phyloP scores from a whole-genome alignment of 495 filamentous ascomycete species.

The Bathelium albidoporum region DNA sequence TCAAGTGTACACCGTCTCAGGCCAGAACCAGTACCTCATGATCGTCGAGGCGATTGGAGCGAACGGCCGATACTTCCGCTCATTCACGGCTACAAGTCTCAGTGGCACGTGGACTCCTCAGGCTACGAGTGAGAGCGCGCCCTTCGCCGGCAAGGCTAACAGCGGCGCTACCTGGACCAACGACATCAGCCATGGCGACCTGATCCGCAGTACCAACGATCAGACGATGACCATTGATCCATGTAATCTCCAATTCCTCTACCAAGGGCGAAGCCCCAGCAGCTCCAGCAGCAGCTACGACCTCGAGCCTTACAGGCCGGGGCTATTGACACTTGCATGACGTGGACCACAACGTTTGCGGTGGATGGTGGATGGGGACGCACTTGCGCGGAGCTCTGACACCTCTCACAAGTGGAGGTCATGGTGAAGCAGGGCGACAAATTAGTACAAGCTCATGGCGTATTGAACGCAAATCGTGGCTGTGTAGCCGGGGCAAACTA shows the following conservation, averaged over 20 bases:
- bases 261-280: constrained; percentile 15
- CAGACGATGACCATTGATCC: constrained; percentile 40
- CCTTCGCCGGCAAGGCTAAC: constrained; percentile 52
- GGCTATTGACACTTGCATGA: constrained; percentile 14
- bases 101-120: constrained; percentile 45
- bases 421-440: too few relatives aligned
- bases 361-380: background rate
- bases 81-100: constrained; percentile 46
- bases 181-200: constrained; percentile 53
- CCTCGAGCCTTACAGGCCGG: constrained; percentile 15
- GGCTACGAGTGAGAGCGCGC: constrained; percentile 41
- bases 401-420: too few relatives aligned
- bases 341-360: background rate
- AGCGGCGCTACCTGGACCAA: constrained; percentile 53
- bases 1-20: constrained; percentile 49
- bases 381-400: too few relatives aligned
- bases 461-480: too few relatives aligned
- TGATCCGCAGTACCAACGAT: constrained; percentile 44
- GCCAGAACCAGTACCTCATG: constrained; percentile 48
- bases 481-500: too few relatives aligned
- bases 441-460: too few relatives aligned
- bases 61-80: constrained; percentile 53
- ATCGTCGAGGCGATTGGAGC: constrained; percentile 51
- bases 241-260: constrained; percentile 19
- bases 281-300: constrained; percentile 6